These are phyloP conservation scores for Triticum aestivum DNA, from an alignment of 176 grass and related monocot species.

Conservation along the genomic window DNA sequence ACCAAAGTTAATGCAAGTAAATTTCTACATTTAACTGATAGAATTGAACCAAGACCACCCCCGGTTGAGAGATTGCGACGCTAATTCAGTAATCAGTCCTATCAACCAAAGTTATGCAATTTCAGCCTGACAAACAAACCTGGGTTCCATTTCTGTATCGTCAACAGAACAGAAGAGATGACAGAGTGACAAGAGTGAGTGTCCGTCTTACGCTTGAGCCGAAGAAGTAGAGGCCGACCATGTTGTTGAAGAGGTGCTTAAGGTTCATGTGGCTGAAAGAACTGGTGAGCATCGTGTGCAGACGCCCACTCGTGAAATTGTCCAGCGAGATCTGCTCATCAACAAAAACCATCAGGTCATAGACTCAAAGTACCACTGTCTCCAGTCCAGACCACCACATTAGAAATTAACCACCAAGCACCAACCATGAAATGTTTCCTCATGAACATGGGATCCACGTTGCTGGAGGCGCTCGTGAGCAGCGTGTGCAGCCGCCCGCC, in stretches of 20 bases:
- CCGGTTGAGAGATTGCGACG: no score
- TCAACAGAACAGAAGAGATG: background rate
- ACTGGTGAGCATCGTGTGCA: constrained; percentile 77
- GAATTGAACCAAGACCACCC: no score
- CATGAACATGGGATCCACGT: constrained; percentile 64
- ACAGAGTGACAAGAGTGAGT: background rate
- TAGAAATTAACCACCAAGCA: no score
- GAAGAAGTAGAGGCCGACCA: constrained; percentile 79
- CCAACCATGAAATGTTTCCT: constrained; percentile 77
- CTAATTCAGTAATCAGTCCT: no score
- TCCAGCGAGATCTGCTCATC: constrained; percentile 68
- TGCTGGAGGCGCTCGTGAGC: background rate
- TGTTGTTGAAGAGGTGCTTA: constrained; percentile 65
- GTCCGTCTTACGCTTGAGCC: constrained; percentile 55
- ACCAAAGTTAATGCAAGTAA: no score
- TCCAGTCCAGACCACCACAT: no score
- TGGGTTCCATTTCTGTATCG: no score
- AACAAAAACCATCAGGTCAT: constrained; percentile 10
- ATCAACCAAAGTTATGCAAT: no score
- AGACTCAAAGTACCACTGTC: no score
- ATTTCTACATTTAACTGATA: no score
- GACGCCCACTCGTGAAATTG: constrained; percentile 64
- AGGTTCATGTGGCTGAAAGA: constrained; percentile 63
- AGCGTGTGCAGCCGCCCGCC: background rate
- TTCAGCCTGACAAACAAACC: no score